A percentile compares a stretch with the other conserved stretches of the same genome.
These are phyloP conservation scores for Diphasiastrum complanatum DNA, from an alignment of 83 land plant genomes.

Conservation along the genomic window DNA sequence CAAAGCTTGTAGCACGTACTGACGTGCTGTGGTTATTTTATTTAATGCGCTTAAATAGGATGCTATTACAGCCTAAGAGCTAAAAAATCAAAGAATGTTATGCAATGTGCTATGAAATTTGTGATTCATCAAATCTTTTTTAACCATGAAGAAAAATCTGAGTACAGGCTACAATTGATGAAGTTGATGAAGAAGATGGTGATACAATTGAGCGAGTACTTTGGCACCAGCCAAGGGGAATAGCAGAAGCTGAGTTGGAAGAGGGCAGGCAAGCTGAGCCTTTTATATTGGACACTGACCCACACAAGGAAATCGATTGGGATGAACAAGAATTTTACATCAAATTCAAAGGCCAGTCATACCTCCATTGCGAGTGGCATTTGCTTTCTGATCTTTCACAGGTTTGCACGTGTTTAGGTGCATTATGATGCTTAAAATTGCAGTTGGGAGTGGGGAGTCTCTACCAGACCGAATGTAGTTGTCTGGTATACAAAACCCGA, in stretches of 20 bases:
- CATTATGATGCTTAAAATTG: too few species aligned
- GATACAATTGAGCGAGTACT: conserved; percentile 89
- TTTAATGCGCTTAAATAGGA: background rate
- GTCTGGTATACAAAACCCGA: too few species aligned
- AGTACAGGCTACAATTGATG: conserved; percentile 49
- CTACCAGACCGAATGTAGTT: too few species aligned
- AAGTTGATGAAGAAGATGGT: conserved; percentile 83
- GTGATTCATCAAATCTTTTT: background rate
- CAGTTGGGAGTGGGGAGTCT: too few species aligned
- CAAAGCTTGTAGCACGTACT: too few species aligned
- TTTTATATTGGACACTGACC: conserved; percentile 43
- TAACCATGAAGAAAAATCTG: conserved; percentile 3
- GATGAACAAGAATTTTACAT: conserved; percentile 80
- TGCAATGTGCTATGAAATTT: background rate
- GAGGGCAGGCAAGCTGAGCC: conserved; percentile 57
- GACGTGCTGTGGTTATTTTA: too few species aligned
- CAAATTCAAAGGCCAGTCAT: conserved; percentile 98
- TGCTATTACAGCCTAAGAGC: too few species aligned
- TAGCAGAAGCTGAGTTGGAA: conserved; percentile 58
- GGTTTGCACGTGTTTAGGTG: too few species aligned
- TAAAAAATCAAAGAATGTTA: background rate
- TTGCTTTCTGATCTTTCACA: conserved; percentile 55
- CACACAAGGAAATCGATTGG: conserved; percentile 72
- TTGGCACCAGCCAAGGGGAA: conserved; percentile 92
- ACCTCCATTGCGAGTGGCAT: conserved; percentile 96